These are phyloP conservation scores for Paramecium primaurelia DNA, from an alignment of 73 alveolate genomes.

Conservation along the genomic window DNA sequence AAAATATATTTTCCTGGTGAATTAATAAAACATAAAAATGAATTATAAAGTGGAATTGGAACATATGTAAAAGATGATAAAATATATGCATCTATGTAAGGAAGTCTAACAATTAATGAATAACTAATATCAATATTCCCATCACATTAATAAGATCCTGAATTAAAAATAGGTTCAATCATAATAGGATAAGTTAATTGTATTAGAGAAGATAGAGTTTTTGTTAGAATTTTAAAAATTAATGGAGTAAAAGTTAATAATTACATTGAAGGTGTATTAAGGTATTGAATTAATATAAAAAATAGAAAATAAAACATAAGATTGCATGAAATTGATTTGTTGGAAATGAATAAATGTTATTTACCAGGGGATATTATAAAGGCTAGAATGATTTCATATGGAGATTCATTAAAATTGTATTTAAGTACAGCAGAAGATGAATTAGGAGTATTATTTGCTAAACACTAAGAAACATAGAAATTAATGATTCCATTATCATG, in stretches of 20 bases:
- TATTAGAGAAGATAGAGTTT: conserved; percentile 54
- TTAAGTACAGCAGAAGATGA: conserved; percentile 69
- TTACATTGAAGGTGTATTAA: conserved; percentile 61
- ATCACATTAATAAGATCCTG: conserved; percentile 39
- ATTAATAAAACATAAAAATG: not conserved
- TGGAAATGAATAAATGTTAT: conserved; percentile 68
- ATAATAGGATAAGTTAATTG: not conserved
- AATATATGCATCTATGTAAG: conserved; percentile 52
- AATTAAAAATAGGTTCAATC: conserved; percentile 2
- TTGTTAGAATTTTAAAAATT: conserved; percentile 33
- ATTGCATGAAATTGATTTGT: conserved; percentile 59
- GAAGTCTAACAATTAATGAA: conserved; percentile 22
- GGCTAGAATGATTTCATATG: conserved; percentile 67
- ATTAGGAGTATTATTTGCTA: conserved; percentile 73
- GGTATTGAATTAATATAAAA: not conserved
- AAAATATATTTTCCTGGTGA: conserved; percentile 37
- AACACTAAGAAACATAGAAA: conserved; percentile 62
- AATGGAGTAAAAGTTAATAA: conserved; percentile 38
- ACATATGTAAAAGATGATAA: conserved; percentile 36
- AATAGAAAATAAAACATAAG: conserved; percentile 65
- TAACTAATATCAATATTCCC: not conserved
- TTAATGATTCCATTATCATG: conserved; percentile 71
- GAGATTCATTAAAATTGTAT: conserved; percentile 60
- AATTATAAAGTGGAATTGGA: conserved; percentile 20
- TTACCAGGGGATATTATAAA: conserved; percentile 72